A percentile compares a stretch with the other conserved stretches of the same genome.
Evolutionary conservation across 1,284 basidiomycete species (phyloP).

Genomic region (Sphagnurus paluster): DNA sequence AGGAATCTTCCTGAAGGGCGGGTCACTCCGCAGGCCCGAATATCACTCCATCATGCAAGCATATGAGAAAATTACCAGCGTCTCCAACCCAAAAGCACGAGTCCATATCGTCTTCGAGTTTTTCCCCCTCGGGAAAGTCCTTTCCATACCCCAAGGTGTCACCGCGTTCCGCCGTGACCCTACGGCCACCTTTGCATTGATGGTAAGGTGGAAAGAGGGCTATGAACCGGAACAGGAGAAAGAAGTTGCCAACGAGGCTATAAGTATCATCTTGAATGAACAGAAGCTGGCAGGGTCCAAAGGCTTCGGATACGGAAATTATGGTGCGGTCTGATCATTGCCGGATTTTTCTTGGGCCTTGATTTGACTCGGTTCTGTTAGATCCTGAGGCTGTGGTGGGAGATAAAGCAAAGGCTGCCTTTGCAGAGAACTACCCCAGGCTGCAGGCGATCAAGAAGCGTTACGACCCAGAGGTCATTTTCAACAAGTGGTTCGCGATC

Average conservation of each 20-base stretch:
- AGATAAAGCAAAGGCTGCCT: constrained; percentile 31
- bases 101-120: constrained; percentile 10
- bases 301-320: constrained; percentile 37
- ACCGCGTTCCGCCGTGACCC: constrained; percentile 42
- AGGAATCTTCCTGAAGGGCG: constrained; percentile 34
- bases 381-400: neutral
- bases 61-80: constrained; percentile 22
- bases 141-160: constrained; percentile 34
- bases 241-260: constrained; percentile 25
- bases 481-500: constrained; percentile 53
- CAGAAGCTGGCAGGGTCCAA: constrained; percentile 24
- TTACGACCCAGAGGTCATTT: constrained; percentile 48
- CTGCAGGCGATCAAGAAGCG: constrained; percentile 57
- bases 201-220: constrained; percentile 36
- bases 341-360: neutral
- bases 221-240: constrained; percentile 15
- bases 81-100: constrained; percentile 22
- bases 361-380: neutral
- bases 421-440: constrained; percentile 43
- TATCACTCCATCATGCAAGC: constrained; percentile 24
- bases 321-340: constrained; percentile 24
- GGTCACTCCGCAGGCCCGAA: constrained; percentile 26
- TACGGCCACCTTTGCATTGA: constrained; percentile 27
- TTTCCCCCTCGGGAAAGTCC: constrained; percentile 2
- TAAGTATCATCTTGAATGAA: constrained; percentile 25